Evolutionary conservation across 805 yeast genomes (phyloP).

Genomic region (Komagataella mondaviorum): DNA sequence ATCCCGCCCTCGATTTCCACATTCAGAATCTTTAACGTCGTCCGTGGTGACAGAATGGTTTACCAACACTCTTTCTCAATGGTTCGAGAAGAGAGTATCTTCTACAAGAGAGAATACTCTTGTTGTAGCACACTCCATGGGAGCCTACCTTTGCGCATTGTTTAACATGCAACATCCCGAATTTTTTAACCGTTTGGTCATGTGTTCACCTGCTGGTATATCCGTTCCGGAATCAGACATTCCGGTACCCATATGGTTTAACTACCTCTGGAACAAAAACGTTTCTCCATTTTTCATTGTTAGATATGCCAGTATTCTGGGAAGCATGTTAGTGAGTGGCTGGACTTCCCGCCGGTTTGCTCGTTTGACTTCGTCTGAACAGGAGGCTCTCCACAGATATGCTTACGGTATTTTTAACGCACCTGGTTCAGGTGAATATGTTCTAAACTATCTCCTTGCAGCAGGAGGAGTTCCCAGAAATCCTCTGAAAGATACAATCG

Average conservation of each 20-base stretch:
- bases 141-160: constrained; percentile 68
- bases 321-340: constrained; percentile 75
- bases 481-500: constrained; percentile 47
- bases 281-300: constrained; percentile 78
- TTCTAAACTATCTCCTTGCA: constrained; percentile 68
- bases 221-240: constrained; percentile 17
- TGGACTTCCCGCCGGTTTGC: constrained; percentile 77
- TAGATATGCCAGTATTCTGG: constrained; percentile 65
- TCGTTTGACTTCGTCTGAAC: constrained; percentile 26
- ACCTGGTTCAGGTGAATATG: constrained; percentile 87
- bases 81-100: constrained; percentile 42
- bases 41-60: constrained; percentile 49
- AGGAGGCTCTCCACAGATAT: constrained; percentile 55
- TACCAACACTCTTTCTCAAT: constrained; percentile 46
- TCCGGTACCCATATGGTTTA: constrained; percentile 64
- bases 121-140: constrained; percentile 81
- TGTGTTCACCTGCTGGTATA: constrained; percentile 88
- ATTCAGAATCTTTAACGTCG: constrained; percentile 21
- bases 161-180: constrained; percentile 51
- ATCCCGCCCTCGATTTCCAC: constrained; percentile 59
- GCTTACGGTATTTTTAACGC: constrained; percentile 76
- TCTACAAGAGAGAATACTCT: constrained; percentile 28
- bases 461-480: constrained; percentile 86
- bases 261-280: constrained; percentile 61
- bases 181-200: constrained; percentile 51